Evolutionary conservation across 345 rosid species (phyloP), one percentile per base, ranked within the genome.

Genomic region (Pistacia integerrima): DNA sequence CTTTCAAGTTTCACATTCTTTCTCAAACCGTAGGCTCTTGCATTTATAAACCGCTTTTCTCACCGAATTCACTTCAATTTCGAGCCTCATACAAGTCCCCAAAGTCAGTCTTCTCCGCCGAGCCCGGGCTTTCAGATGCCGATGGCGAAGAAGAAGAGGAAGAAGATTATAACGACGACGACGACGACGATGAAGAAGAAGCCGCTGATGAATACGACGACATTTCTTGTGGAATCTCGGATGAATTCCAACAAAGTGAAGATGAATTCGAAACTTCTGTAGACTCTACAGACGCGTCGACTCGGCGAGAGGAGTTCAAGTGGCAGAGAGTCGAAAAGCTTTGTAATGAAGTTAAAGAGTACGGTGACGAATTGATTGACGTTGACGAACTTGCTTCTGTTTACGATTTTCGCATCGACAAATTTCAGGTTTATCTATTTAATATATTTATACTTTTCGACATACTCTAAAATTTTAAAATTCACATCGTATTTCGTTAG

Each of bases 401-500:
- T 67, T 92, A 93, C 75, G 91, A 92, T 83, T 93, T 93, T 63
- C 96, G 97, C 41, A 88, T 95, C 52, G 99, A 95, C 68, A 93
- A 92, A 82, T 95, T 95, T 79, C 99, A 95, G 97, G 99, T 95
- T 77, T 14, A 9, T 18, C 12, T 59, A 4, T 17, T 3, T 55
- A 2, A 12, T 41, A 41, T 41, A 7, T 5, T 41, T 41, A 41
- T 41, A 41, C 8, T 6, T 41, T 41, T 41, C 8, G 6, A 41
- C 8, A 41, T 41, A 41, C 46, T 5, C 8, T 41, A 16, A 13
- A 33, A 2, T 4, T 20, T 48, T 46, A 16, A 38, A 44, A 12
- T n/a, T 16, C 46, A 11, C 16, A 14, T 25, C 11, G 17, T 0
- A 36, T 14, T 22, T 8, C 25, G 9, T 30, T 59, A 20, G 17